Conservation (phyloP, 169 alveolate species). For the Plasmodium falciparum region DNA sequence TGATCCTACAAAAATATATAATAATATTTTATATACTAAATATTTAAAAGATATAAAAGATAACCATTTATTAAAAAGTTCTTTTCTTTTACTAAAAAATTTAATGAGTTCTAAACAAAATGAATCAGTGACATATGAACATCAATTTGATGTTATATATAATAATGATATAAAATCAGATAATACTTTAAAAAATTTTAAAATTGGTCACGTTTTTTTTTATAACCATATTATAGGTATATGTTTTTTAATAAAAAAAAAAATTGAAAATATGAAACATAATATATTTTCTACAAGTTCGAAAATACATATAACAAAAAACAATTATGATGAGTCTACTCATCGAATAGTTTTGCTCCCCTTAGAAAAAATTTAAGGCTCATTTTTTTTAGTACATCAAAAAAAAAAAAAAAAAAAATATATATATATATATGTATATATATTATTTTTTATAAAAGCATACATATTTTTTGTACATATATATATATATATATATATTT, state of each 20-base stretch:
- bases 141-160: conserved; percentile 24
- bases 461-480: neutral
- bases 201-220: conserved; percentile 43
- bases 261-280: conserved; percentile 13
- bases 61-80: conserved; percentile 29
- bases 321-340: neutral
- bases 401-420: too few species aligned
- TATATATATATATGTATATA: too few species aligned
- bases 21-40: conserved; percentile 20
- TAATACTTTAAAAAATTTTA: neutral
- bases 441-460: too few species aligned
- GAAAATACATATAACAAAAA: conserved; percentile 45
- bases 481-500: neutral
- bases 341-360: conserved; percentile 43
- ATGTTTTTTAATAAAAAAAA: conserved; percentile 60
- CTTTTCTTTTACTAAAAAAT: conserved; percentile 65
- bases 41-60: conserved; percentile 35
- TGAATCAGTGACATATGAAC: conserved; percentile 16
- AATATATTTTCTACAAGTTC: conserved; percentile 24
- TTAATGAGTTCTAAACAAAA: neutral
- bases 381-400: neutral
- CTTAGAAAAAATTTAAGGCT: neutral
- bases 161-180: neutral
- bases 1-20: conserved; percentile 2
- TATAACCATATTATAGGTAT: conserved; percentile 62